Conservation (phyloP, 306 rosid species). For the Arachis stenosperma region DNA sequence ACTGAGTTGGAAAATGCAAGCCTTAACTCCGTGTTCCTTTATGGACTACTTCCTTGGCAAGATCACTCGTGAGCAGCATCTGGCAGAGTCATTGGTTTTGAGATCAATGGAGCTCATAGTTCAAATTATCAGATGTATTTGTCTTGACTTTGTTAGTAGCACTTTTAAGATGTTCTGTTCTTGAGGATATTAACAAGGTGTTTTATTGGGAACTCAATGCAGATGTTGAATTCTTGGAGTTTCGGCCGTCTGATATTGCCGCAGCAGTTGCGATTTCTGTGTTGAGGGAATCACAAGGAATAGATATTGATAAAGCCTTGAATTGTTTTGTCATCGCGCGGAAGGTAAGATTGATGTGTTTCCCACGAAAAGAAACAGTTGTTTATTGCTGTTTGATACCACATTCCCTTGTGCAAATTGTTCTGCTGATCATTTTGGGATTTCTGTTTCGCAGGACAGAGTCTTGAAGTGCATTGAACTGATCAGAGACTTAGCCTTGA, state of each 20-base stretch:
- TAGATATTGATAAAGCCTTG: constrained; percentile 51
- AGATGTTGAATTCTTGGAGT: constrained; percentile 88
- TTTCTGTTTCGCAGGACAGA: constrained; percentile 65
- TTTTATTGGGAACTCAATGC: constrained; percentile 52
- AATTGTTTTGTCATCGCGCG: constrained; percentile 49
- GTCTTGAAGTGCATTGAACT: constrained; percentile 70
- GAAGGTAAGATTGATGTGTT: constrained; percentile 58
- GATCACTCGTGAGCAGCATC: constrained; percentile 43
- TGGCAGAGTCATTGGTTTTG: constrained; percentile 30
- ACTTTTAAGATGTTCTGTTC: constrained; percentile 18
- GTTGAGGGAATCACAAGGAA: constrained; percentile 49
- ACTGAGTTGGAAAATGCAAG: constrained; percentile 79
- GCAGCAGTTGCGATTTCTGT: constrained; percentile 73
- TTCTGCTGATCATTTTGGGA: neutral
- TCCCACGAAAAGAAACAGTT: neutral
- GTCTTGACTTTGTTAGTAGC: constrained; percentile 17
- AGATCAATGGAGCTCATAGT: constrained; percentile 56
- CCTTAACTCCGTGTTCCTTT: constrained; percentile 68
- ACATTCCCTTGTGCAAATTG: constrained; percentile 4
- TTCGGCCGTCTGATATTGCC: constrained; percentile 84
- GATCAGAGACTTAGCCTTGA: constrained; percentile 54
- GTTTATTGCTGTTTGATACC: neutral
- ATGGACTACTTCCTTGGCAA: constrained; percentile 64
- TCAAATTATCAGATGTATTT: constrained; percentile 56
- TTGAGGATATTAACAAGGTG: constrained; percentile 38